Evolutionary conservation across 768 basidiomycete species (phyloP).

Genomic region (Leccinum ochraceum): DNA sequence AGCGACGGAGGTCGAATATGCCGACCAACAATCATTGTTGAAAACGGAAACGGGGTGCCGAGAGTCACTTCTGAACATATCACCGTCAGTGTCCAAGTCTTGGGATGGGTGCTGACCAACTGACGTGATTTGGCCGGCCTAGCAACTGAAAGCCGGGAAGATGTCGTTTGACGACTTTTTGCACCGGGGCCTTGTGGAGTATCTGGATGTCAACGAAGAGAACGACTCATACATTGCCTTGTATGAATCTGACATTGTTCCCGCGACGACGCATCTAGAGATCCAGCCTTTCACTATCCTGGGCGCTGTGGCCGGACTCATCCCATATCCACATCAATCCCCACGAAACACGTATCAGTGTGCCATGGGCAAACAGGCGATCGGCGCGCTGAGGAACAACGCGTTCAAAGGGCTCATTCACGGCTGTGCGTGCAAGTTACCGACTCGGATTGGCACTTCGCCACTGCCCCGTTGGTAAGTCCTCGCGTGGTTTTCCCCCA

Average conservation of each 20-base stretch:
- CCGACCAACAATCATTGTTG: constrained; percentile 96
- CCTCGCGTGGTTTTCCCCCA: no score
- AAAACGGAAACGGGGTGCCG: constrained; percentile 71
- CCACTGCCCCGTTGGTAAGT: no score
- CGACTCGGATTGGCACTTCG: no score
- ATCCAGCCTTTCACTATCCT: constrained; percentile 98
- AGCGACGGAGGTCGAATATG: constrained; percentile 98
- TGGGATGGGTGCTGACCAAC: not conserved
- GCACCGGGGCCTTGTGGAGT: constrained; percentile 89
- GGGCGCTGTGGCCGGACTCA: constrained; percentile 96
- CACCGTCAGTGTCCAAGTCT: constrained; percentile 42
- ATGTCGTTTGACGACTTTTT: constrained; percentile 95
- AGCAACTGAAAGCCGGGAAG: constrained; percentile 79
- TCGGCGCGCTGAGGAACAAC: constrained; percentile 54
- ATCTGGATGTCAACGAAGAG: constrained; percentile 98
- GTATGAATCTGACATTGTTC: constrained; percentile 84
- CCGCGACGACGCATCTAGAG: constrained; percentile 90
- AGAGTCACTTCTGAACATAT: constrained; percentile 83
- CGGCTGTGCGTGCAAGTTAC: no score
- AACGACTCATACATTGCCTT: constrained; percentile 96
- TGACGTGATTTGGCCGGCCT: constrained; percentile 13
- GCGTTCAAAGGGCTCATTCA: no score
- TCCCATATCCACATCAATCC: constrained; percentile 99
- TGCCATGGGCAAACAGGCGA: constrained; percentile 99
- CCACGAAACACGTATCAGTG: constrained; percentile 99